These are phyloP conservation scores for Neurospora discreta DNA, from an alignment of 495 filamentous ascomycete species.

Conservation along the genomic window DNA sequence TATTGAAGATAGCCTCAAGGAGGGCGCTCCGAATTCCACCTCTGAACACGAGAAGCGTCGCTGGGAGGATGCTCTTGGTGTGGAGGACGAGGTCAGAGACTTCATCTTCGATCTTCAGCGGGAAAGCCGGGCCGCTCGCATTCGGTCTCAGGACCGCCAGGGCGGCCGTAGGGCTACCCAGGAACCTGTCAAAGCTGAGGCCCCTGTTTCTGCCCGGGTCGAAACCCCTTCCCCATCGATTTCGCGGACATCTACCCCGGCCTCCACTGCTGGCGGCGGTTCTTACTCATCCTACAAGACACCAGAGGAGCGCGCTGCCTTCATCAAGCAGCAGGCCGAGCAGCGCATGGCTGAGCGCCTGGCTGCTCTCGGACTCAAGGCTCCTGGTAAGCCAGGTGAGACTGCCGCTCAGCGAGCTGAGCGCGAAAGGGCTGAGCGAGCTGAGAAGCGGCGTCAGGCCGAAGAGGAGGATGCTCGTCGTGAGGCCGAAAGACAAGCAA, in stretches of 20 bases:
- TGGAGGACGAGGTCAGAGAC: constrained; percentile 91
- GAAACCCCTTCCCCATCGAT: constrained; percentile 28
- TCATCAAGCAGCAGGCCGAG: constrained; percentile 93
- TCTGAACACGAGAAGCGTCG: constrained; percentile 81
- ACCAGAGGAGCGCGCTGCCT: constrained; percentile 85
- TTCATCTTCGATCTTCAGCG: constrained; percentile 96
- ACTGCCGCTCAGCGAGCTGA: constrained; percentile 74
- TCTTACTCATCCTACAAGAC: constrained; percentile 78
- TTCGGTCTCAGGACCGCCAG: constrained; percentile 58
- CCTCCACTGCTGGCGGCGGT: constrained; percentile 30
- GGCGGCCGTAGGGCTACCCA: constrained; percentile 31
- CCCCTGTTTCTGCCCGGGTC: constrained; percentile 24
- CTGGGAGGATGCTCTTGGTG: constrained; percentile 94
- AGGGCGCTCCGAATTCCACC: constrained; percentile 54
- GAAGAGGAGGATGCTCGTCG: constrained; percentile 93
- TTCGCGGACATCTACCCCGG: constrained; percentile 34
- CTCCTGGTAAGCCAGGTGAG: constrained; percentile 61
- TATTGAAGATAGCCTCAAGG: constrained; percentile 78
- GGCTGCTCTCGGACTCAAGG: constrained; percentile 83
- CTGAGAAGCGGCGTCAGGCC: constrained; percentile 74
- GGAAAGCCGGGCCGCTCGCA: constrained; percentile 59
- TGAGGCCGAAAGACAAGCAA: constrained; percentile 75
- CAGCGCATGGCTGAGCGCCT: constrained; percentile 96
- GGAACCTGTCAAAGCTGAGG: constrained; percentile 34
- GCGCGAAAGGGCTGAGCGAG: constrained; percentile 76